Conservation (phyloP, 169 alveolate genomes). For the Cryptosporidium sp. region DNA sequence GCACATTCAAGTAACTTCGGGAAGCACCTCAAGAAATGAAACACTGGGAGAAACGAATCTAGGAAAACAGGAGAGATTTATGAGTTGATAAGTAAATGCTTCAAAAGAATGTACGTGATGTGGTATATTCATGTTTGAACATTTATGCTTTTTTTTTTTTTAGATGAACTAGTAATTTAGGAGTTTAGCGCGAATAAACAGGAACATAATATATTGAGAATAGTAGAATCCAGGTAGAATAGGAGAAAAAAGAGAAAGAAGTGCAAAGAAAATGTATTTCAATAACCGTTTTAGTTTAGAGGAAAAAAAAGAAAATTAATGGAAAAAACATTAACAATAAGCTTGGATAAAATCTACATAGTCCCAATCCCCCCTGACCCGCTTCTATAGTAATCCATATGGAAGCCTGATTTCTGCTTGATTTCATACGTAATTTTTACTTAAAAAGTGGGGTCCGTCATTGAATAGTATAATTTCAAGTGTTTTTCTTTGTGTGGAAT, state of each 20-base stretch:
- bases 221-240: not conserved
- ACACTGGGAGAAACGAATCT: not conserved
- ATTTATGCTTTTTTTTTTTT: not conserved
- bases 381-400: slow-evolving; percentile 72
- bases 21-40: not conserved
- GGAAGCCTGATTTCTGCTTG: slow-evolving; percentile 69
- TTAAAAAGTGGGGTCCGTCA: slow-evolving; percentile 77
- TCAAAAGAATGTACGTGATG: not conserved
- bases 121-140: not conserved
- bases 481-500: slow-evolving; percentile 70
- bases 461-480: slow-evolving; percentile 59
- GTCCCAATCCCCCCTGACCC: slow-evolving; percentile 73
- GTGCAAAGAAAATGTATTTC: not conserved
- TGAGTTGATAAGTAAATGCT: not conserved
- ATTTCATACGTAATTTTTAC: slow-evolving; percentile 76
- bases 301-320: not conserved
- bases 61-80: not conserved
- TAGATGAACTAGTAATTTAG: not conserved
- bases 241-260: not conserved
- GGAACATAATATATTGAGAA: not conserved
- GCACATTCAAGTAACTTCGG: not conserved
- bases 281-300: not conserved
- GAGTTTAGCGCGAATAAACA: not conserved
- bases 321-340: not conserved
- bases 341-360: not conserved